Evolutionary conservation across 768 basidiomycete genomes (phyloP), one percentile per base, ranked within the genome.

Genomic region (Clitopilus hobsonii): DNA sequence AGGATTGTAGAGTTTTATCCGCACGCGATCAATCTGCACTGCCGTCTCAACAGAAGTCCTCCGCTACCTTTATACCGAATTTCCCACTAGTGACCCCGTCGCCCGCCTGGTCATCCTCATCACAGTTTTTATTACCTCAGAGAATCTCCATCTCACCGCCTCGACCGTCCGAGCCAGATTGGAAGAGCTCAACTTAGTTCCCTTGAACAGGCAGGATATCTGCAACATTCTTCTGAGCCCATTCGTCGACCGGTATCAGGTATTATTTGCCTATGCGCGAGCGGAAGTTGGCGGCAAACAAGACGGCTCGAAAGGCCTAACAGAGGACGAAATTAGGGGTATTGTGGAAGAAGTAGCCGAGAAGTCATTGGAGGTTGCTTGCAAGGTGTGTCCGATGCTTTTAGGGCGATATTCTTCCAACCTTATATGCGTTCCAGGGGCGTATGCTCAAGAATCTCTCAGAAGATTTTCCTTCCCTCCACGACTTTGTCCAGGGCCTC

Each of bases 81-180:
- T 87, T 64, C 84, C 86, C 20, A 82, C 80, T 38, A 60, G 73
- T 6, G 80, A 88, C 62, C 75, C 77, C 20, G 73, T 73, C 48
- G 85, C 84, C 58, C 85, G 88, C 38, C 76, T 85, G 20, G 87
- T 88, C 53, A 83, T 94, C 69, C 76, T 92, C n/a, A 74, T 90
- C 54, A 80, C 82, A 14, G 73, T 86, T 18, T 89, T 86, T 67
- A 72, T 84, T 28, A 59, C 70, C 16, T 67, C 71, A 41, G 73
- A 74, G 52, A 64, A 67, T 51, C 58, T 64, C 20, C 67, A 67
- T 36, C 68, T 68, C 53, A 66, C 65, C 18, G 58, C 68, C 11
- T 57, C 61, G 25, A 65, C 71, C 0, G 69, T 82, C 53, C 74
- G 74, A 51, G 66, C 71, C 38, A 83, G 81, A 59, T 70, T 90